Conservation (phyloP, 305 asterid species). For the Fraxinus nigra region DNA sequence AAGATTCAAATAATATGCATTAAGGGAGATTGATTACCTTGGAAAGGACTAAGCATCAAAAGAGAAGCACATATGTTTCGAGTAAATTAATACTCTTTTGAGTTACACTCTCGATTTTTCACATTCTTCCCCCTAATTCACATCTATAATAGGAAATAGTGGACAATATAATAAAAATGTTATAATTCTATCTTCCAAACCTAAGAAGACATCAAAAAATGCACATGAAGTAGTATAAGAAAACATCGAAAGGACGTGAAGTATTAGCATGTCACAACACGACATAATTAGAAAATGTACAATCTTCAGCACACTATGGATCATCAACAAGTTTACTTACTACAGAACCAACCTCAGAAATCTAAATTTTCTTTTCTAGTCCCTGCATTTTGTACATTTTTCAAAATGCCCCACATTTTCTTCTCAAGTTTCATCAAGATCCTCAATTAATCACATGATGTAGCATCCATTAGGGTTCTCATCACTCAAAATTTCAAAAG, state of each 20-base stretch:
- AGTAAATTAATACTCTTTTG: too few relatives aligned
- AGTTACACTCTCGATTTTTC: neutral
- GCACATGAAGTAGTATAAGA: neutral
- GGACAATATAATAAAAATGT: neutral
- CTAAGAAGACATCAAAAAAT: neutral
- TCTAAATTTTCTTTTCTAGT: neutral
- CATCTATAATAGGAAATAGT: neutral
- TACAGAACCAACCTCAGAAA: neutral
- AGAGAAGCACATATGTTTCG: neutral
- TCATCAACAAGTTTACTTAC: neutral
- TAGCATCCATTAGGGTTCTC: conserved; percentile 76
- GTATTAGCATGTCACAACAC: neutral
- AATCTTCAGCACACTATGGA: neutral
- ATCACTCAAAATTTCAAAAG: conserved; percentile 70
- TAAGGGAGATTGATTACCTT: neutral
- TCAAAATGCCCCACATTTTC: neutral
- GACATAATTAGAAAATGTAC: neutral
- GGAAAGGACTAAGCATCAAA: neutral
- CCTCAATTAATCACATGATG: conserved; percentile 43
- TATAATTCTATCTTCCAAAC: neutral
- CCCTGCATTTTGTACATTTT: conserved; percentile 7
- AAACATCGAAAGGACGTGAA: too few relatives aligned
- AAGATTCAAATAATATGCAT: neutral
- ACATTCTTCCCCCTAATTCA: neutral
- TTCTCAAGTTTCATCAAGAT: neutral